Evolutionary conservation across 192 early-diverging fungal genomes (phyloP), one percentile per base, ranked within the genome.

Genomic region (Rhizoclosmatium globosum): DNA sequence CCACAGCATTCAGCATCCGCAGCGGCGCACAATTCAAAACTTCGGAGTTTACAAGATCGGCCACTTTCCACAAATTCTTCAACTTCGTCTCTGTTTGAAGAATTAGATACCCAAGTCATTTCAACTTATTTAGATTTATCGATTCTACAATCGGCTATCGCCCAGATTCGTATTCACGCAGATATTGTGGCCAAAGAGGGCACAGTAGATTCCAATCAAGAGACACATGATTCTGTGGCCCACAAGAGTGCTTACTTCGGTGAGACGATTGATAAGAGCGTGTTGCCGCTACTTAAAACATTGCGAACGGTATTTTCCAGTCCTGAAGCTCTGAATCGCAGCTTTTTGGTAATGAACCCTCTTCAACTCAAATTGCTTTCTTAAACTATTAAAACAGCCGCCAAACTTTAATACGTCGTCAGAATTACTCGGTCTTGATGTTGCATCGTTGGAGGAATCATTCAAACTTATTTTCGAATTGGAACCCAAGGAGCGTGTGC

Each of bases 301-400:
- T 39, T 88, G 41, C 45, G 73, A 38, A 80, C 73, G 1, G 79
- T 85, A 9, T 88, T 86, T 71, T 84, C 85, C 2, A 82, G 78
- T 72, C 58, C 70, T 21, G 82, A 86, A 4, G 81, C 85, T 39
- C 64, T 88, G 43, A 82, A 79, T 64, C 46, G 57, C 3, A 85
- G 83, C 56, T 88, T 88, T 79, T 71, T 85, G 56, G 74, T 80
- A 64, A 38, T 57, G 46, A 31, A 7, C 42, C 23, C 15, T 39
- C 45, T 59, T 15, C 39, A 78, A 67, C n/a, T 50, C 74, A 38
- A 46, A 53, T 23, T 41, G 17, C 46, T n/a, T n/a, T 60, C 31
- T n/a, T 17, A 43, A 60, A 11, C 17, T 43, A 50, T 60, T 47
- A 11, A 43, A 59, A 23, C 68, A 83, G 82, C 11, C 45, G 45